Base-by-base conservation (phyloP, 1,284 basidiomycete genomes). In the Puccinia novopanici region DNA sequence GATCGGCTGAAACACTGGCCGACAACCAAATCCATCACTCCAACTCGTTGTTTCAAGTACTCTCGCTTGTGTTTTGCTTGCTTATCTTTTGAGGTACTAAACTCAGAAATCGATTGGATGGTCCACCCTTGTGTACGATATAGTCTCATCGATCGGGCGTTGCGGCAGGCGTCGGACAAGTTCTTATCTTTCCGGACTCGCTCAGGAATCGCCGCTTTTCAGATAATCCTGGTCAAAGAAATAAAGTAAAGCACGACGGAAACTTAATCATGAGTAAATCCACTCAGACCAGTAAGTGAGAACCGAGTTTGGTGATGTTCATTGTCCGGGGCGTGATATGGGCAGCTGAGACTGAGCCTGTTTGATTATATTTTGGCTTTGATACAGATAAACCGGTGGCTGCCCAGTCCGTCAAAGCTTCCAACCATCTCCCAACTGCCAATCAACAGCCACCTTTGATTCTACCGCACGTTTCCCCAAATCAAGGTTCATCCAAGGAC, bases 401-500 rank as follows among this genome's bases (percentile, higher is more conserved):
- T 52, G 24, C 48, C 48, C 50, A 55, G 37, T 19, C 70, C 19
- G 22, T 34, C 27, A 72, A 54, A n/a, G 27, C 63, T 45, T 50
- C 70, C 13, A 72, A 34, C 48, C 17, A 50, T 17, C 45, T 17
- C 63, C 63, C 42, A 12, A 1, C 50, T 50, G 40, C 1, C 68
- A 48, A 30, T n/a, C 50, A 34, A n/a, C 70, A 72, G 40, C 40
- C 50, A 59, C 40, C 72, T 15, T 1, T 59, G 37, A 74, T 74
- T 48, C 55, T 74, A 4, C 72, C 72, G 17, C 50, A 74, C 27
- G 54, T 45, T n/a, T 55, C 72, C n/a, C 54, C 72, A 12, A 34
- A 59, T 74, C 54, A 74, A 74, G 68, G 68, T n/a, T 42, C 72
- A 74, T 74, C 72, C 12, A 59, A 74, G 54, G 72, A 74, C 19